Conservation (phyloP, 2,329 filamentous ascomycete species). For the Emericellopsis cladophorae region DNA sequence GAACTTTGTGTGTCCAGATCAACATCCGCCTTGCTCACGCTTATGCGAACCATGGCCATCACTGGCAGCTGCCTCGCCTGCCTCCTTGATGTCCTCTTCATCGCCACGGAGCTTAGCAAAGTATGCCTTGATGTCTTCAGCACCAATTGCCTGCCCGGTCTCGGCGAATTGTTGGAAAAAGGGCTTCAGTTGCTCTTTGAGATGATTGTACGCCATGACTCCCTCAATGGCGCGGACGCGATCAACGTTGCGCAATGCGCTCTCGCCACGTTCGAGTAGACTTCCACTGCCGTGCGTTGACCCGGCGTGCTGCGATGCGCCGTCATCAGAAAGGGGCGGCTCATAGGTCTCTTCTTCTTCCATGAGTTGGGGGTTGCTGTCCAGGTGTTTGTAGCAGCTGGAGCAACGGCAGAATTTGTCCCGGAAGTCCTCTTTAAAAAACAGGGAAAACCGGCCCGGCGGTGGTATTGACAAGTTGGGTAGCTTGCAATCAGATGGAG, state of each 20-base stretch:
- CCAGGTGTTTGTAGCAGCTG: conserved; percentile 64
- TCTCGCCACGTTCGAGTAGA: conserved; percentile 83
- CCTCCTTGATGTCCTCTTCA: conserved; percentile 57
- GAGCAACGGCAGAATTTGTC: conserved; percentile 71
- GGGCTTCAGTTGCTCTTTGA: conserved; percentile 90
- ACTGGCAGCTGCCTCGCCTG: conserved; percentile 36
- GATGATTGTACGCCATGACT: conserved; percentile 94
- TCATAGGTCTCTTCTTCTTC: conserved; percentile 94
- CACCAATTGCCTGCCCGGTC: conserved; percentile 74
- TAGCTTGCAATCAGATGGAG: conserved; percentile 41
- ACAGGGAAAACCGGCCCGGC: conserved; percentile 59
- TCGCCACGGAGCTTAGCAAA: conserved; percentile 92
- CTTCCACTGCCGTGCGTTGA: conserved; percentile 63
- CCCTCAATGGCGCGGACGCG: conserved; percentile 89
- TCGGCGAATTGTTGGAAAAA: conserved; percentile 93
- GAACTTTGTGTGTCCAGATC: neutral
- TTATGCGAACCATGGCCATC: conserved; percentile 11
- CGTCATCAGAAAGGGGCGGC: conserved; percentile 65
- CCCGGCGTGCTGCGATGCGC: conserved; percentile 37
- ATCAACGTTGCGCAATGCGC: conserved; percentile 81
- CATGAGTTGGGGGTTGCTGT: conserved; percentile 64
- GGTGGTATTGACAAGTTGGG: conserved; percentile 43
- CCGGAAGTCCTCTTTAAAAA: conserved; percentile 70
- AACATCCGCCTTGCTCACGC: conserved; percentile 42
- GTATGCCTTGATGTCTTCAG: conserved; percentile 92